phyloP scores from a whole-genome alignment of 106 monocot genomes.

The Narthecium ossifragum region DNA sequence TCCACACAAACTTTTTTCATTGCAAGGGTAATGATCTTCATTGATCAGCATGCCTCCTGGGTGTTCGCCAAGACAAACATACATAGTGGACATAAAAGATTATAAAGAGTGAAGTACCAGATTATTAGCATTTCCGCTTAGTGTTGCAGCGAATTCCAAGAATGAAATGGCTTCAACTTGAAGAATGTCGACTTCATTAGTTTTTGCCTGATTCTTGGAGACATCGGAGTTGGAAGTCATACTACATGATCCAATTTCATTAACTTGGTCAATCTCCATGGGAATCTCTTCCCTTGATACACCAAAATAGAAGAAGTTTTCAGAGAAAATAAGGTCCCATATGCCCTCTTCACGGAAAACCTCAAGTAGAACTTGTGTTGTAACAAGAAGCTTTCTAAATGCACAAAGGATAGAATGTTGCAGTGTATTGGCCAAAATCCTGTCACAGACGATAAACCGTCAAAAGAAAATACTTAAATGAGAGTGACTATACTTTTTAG shows the following conservation, averaged over 20 bases:
- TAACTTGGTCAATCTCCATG: conserved; percentile 5
- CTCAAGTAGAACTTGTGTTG: conserved; percentile 67
- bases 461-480: too few species aligned
- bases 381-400: conserved; percentile 82
- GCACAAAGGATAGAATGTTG: conserved; percentile 77
- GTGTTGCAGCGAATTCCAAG: conserved; percentile 86
- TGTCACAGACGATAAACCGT: conserved; percentile 27
- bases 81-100: neutral
- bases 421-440: conserved; percentile 67
- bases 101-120: conserved; percentile 34
- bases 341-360: conserved; percentile 85
- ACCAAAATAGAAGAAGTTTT: conserved; percentile 91
- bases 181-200: conserved; percentile 46
- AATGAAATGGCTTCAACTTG: conserved; percentile 91
- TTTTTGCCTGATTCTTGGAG: conserved; percentile 10
- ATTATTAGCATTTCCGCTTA: conserved; percentile 62
- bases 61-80: neutral
- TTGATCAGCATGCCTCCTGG: too few species aligned
- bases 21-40: too few species aligned
- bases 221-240: conserved; percentile 14
- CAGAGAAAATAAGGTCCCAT: conserved; percentile 91
- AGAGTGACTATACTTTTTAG: too few species aligned
- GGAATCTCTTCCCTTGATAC: conserved; percentile 25
- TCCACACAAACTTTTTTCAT: too few species aligned
- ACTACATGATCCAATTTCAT: too few species aligned